Evolutionary conservation across 257 asterid species (phyloP).

Genomic region (Thymus quinquecostatus): DNA sequence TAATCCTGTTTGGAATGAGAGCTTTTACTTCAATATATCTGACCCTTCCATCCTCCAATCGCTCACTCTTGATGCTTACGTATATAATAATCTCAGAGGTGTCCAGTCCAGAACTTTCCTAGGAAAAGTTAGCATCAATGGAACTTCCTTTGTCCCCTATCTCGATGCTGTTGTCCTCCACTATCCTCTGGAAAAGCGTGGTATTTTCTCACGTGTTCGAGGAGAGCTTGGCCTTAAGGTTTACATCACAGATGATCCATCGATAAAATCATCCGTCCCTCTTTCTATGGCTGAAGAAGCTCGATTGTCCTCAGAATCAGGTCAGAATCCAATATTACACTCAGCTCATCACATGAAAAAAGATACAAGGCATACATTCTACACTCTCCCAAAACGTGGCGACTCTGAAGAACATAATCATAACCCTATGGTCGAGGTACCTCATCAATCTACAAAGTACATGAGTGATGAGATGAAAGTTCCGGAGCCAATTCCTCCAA

Average conservation of each 20-base stretch:
- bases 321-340: slow-evolving; percentile 25
- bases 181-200: slow-evolving; percentile 86
- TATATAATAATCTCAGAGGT: slow-evolving; percentile 58
- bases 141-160: slow-evolving; percentile 80
- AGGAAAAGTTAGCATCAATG: slow-evolving; percentile 73
- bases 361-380: slow-evolving; percentile 72
- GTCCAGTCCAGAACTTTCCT: slow-evolving; percentile 64
- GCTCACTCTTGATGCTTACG: slow-evolving; percentile 61
- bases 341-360: slow-evolving; percentile 37
- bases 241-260: slow-evolving; percentile 75
- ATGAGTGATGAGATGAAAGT: slow-evolving; percentile 73
- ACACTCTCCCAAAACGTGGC: slow-evolving; percentile 67
- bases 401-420: slow-evolving; percentile 45
- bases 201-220: slow-evolving; percentile 76
- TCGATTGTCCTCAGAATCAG: slow-evolving; percentile 37
- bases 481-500: slow-evolving; percentile 68
- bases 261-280: slow-evolving; percentile 64
- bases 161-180: slow-evolving; percentile 76
- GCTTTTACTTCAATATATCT: slow-evolving; percentile 76
- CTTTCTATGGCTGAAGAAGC: slow-evolving; percentile 41
- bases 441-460: slow-evolving; percentile 53
- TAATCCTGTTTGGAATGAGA: slow-evolving; percentile 83
- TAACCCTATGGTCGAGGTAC: slow-evolving; percentile 40
- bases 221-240: slow-evolving; percentile 91
- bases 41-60: slow-evolving; percentile 70